Evolutionary conservation across 164 flowering plant species (phyloP).

Genomic region (Amborella trichopoda): DNA sequence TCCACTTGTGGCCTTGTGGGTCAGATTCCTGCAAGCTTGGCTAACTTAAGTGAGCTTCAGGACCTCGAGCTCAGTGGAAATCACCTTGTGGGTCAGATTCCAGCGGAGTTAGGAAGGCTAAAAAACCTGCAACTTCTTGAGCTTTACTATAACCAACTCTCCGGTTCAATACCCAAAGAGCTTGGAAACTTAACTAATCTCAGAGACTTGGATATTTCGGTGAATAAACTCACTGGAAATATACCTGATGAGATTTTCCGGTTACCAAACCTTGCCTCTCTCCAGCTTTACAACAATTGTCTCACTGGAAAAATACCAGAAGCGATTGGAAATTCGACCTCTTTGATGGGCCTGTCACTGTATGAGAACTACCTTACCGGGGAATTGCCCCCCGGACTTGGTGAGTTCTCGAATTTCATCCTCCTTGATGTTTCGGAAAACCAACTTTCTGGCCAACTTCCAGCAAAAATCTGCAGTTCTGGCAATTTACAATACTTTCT

Average conservation of each 20-base stretch:
- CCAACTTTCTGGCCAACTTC: conserved; percentile 51
- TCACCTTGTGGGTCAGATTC: conserved; percentile 46
- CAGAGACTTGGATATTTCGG: conserved; percentile 60
- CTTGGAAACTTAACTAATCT: conserved; percentile 70
- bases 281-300: conserved; percentile 80
- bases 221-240: conserved; percentile 48
- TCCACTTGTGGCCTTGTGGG: conserved; percentile 53
- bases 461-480: conserved; percentile 50
- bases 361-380: conserved; percentile 66
- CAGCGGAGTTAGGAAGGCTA: conserved; percentile 50
- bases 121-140: conserved; percentile 50
- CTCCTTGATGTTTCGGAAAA: conserved; percentile 76
- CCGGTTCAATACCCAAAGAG: conserved; percentile 63
- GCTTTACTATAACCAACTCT: conserved; percentile 66
- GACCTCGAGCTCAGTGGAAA: conserved; percentile 80
- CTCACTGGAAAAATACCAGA: conserved; percentile 69
- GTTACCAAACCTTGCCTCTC: conserved; percentile 47
- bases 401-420: conserved; percentile 31
- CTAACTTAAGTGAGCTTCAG: conserved; percentile 63
- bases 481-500: conserved; percentile 63
- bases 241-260: conserved; percentile 59
- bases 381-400: conserved; percentile 48
- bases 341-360: conserved; percentile 41
- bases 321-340: conserved; percentile 46
- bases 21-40: conserved; percentile 49